Percentiles rank a stretch among this genome's conserved stretches.
Evolutionary conservation across 2,329 filamentous ascomycete genomes (phyloP).

Genomic region (Arthroderma uncinatum): DNA sequence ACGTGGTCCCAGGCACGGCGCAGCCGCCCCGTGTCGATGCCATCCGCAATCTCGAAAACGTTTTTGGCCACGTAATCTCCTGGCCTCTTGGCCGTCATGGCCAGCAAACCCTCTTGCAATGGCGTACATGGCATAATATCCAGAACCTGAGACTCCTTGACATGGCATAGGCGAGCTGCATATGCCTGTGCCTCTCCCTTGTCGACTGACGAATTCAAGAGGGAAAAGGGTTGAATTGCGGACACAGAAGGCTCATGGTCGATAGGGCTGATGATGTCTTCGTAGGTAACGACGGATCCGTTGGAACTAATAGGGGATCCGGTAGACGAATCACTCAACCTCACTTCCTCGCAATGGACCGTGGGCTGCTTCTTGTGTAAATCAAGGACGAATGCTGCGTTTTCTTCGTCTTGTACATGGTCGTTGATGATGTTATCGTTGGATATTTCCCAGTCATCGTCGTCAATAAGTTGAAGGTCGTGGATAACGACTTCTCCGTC

Average conservation of each 20-base stretch:
- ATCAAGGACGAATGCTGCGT: neutral
- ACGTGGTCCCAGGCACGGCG: constrained; percentile 27
- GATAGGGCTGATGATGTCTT: neutral
- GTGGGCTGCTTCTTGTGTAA: constrained; percentile 15
- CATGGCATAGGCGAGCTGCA: constrained; percentile 3
- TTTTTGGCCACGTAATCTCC: constrained; percentile 29
- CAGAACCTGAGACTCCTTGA: neutral
- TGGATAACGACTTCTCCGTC: neutral
- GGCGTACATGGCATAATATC: constrained; percentile 31
- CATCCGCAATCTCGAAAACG: constrained; percentile 19
- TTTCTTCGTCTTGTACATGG: neutral
- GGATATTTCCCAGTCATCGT: neutral
- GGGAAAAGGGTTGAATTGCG: neutral
- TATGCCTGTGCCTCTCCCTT: neutral
- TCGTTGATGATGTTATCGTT: neutral
- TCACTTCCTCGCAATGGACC: neutral
- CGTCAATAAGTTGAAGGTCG: neutral
- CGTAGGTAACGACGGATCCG: constrained; percentile 22
- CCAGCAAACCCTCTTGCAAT: constrained; percentile 32
- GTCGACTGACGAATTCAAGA: neutral
- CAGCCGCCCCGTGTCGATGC: constrained; percentile 25
- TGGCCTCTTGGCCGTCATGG: constrained; percentile 24
- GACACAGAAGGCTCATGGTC: neutral
- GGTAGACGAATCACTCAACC: constrained; percentile 6
- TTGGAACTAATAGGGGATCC: constrained; percentile 18